Base-by-base conservation (phyloP, 805 yeast genomes). In the Wickerhamomyces silvicola region DNA sequence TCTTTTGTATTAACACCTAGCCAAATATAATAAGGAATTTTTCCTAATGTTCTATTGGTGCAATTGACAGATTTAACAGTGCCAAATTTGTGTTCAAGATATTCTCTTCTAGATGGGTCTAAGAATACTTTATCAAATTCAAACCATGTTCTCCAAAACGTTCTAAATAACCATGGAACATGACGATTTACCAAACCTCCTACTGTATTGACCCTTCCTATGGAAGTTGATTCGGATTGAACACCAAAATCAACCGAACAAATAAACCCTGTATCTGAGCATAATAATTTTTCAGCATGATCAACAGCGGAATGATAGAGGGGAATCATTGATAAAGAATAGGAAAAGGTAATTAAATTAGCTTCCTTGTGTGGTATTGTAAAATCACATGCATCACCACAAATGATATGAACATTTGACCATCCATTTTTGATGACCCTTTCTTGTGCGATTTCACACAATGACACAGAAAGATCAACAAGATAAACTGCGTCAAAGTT, bases 81-180 rank as follows among this genome's bases (percentile, higher is more conserved):
- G 20, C 94, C 94, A 48, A 83, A 83, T 48, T 73, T 71, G 59
- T 84, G 81, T 56, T 83, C 94, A 47, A 84, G 67, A 58, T 82
- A 83, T 49, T 80, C 86, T 60, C 94, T 74, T 61, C 94, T 74
- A 7, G 86, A 71, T 20, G 87, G 76, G 51, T 83, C 94, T 43
- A 83, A 67, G 47, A 75, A 79, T 3, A 83, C 94, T 35, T 78
- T 70, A 56, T 83, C 94, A 32, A 80, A 79, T 57, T 83, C 94
- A 56, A 84, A 83, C 94, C 94, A 84, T 27, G 79, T 62, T 50
- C 87, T 70, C 94, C 94, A 83, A 53, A 83, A 84, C 19, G 84
- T 81, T 52, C 94, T 68, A 31, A 72, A 66, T 35, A 80, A 39
- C 94, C 94, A 83, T 18, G 85, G 79, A 39, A 73, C 77, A 52